Evolutionary conservation across 257 asterid genomes (phyloP), one percentile per base, ranked within the genome.

Genomic region (Cordia subcordata): DNA sequence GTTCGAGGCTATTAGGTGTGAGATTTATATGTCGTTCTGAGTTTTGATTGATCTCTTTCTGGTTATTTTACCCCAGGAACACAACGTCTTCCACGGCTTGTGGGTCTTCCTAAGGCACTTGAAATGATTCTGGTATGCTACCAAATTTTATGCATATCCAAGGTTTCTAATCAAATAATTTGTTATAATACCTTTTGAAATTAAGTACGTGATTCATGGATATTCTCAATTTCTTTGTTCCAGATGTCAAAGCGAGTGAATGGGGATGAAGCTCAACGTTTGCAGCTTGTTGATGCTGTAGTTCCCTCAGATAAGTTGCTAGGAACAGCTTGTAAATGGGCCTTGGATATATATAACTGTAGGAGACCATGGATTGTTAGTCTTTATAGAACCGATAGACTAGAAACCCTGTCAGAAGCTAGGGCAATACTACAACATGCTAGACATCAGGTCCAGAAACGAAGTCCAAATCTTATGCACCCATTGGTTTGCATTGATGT

Each of bases 81-180:
- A 13, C 85, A 83, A 57, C 70, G 85, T 63, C 87, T 83, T 72
- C 87, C 91, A 38, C 68, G 91, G 60, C 83, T 83, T 42, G 85
- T 83, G 50, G 88, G 92, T 59, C 77, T 82, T 55, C 66, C 78
- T 8, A 78, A 73, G 53, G 86, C 83, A 68, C 76, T 83, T 53
- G 84, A 80, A 58, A 77, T 80, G 81, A 80, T 80, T 16, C 62
- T 83, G 84, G 87, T 77, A 68, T 42, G 69, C 37, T 57, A n/a
- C 14, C 49, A 11, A 1, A 27, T 52, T 19, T 45, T 33, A 22
- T 37, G 16, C 60, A 62, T 64, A 46, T 14, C 42, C 22, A 5
- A 9, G 20, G 52, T 61, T 64, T 39, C 39, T 56, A n/a, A 42
- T 62, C 11, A 51, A 53, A 45, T 53, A 17, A 15, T 11, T 15